Base-by-base conservation (phyloP, 1,284 basidiomycete species). In the Leccinum ponderosum region DNA sequence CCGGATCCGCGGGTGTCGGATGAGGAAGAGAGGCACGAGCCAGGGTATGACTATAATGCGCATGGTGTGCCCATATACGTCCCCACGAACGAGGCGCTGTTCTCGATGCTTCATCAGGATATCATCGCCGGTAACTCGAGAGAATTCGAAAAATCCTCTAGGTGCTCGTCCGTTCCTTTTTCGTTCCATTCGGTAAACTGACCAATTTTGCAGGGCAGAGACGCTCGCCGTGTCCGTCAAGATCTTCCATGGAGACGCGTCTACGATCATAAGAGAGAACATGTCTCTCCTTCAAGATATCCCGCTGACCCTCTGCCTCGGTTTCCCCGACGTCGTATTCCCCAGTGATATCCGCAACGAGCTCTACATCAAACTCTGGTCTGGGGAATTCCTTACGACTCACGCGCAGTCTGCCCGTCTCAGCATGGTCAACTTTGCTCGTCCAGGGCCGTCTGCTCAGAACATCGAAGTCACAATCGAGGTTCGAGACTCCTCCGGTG, bases 241-340 rank as follows among this genome's bases (percentile, higher is more conserved):
- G 73, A 80, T 93, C 29, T 95, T 97, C 76, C 87, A 92, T 56
- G 97, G 96, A 33, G 87, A 94, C 61, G 83, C 87, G 1, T 75
- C 82, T 29, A 87, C 86, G 0, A 85, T 97, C 64, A 81, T 94
- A 14, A 86, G 85, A 56, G 94, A 97, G 74, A 94, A 97, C 73
- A 90, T 92, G 5, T 91, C 91, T 1, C 78, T 97, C n/a, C 80
- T 98, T 22, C 88, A 91, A 61, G 93, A 92, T 65, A 85, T 87
- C 5, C 90, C 95, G 0, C 82, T 90, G 42, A 95, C 95, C 1
- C 80, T 91, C 17, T 90, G 95, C 6, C 87, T 99, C n/a, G 95
- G 95, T 27, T 99, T 99, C 73, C 93, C 96, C 0, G 97, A 98
- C 68, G 95, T 97, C 2, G 95, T 97, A 8, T 95, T 95, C 71